Conservation (phyloP, 805 yeast genomes). For the Crinitomyces ghanaensis region DNA sequence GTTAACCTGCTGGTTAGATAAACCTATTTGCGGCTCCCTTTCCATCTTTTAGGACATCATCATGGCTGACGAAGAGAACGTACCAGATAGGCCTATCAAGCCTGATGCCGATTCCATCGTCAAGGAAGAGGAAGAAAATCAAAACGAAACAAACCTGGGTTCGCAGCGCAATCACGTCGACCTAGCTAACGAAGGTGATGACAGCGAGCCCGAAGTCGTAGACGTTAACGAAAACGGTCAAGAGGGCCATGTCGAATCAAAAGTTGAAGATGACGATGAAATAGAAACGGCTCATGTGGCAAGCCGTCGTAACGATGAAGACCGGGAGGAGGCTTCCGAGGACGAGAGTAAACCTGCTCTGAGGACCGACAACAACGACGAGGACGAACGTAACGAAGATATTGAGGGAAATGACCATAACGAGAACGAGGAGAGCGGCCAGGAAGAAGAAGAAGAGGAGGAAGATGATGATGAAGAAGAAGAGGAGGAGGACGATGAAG, state of each 20-base stretch:
- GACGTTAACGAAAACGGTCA: conserved; percentile 19
- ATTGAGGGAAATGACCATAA: conserved; percentile 24
- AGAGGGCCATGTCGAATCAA: conserved; percentile 31
- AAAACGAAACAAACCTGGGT: conserved; percentile 6
- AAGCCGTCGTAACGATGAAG: background rate
- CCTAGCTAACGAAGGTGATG: conserved; percentile 13
- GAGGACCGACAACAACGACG: conserved; percentile 28
- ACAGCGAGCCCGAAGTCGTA: too few species aligned
- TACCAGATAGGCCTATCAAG: conserved; percentile 1
- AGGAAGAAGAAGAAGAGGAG: conserved; percentile 48
- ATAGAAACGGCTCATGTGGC: too few species aligned
- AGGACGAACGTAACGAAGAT: conserved; percentile 28
- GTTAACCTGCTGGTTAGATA: too few species aligned
- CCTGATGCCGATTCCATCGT: background rate
- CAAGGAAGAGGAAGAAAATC: background rate
- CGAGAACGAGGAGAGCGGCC: conserved; percentile 63
- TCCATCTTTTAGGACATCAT: too few species aligned
- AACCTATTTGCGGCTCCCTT: too few species aligned
- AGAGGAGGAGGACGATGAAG: conserved; percentile 74
- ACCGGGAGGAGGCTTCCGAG: background rate
- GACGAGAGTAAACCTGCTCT: background rate
- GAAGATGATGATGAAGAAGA: conserved; percentile 89
- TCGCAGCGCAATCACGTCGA: conserved; percentile 6
- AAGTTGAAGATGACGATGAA: conserved; percentile 32
- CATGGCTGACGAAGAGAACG: too few species aligned